phyloP scores from a whole-genome alignment of 208 protist genomes.

The Entamoeba nuttalli region DNA sequence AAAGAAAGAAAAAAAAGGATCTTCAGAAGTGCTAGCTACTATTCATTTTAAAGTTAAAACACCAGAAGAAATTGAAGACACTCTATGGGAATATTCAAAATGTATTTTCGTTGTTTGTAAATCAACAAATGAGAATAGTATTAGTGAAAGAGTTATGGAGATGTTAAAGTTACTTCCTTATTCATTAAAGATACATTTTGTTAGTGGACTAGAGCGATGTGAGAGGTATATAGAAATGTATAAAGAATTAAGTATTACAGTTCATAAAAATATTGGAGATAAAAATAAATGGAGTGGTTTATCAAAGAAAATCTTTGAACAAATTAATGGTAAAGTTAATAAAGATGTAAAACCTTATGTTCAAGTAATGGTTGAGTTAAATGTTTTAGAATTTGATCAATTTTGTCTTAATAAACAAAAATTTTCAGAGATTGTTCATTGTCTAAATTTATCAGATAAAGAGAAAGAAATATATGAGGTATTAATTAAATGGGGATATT shows the following conservation, averaged over 20 bases:
- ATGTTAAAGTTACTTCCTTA: too few species aligned
- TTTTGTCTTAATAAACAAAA: neutral
- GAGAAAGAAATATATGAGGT: too few species aligned
- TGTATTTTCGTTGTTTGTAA: neutral
- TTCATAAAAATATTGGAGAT: neutral
- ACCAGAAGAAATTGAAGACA: neutral
- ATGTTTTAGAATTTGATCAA: neutral
- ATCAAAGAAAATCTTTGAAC: neutral
- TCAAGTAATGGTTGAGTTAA: neutral
- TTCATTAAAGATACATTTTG: too few species aligned
- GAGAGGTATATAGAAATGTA: too few species aligned
- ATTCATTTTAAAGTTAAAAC: too few species aligned
- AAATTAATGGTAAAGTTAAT: neutral
- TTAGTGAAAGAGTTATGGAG: neutral
- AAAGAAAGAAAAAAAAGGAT: neutral
- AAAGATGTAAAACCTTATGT: neutral
- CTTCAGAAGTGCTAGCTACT: too few species aligned
- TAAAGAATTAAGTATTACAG: neutral
- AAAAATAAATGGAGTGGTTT: neutral
- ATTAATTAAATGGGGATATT: too few species aligned
- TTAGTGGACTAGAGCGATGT: too few species aligned
- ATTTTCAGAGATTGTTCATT: neutral
- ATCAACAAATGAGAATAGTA: neutral
- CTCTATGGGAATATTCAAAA: neutral
- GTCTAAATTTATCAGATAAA: too few species aligned